Percentiles rank a stretch among this genome's conserved stretches.
phyloP scores from a whole-genome alignment of 2,329 filamentous ascomycete genomes.

The Diaporthe capsici region DNA sequence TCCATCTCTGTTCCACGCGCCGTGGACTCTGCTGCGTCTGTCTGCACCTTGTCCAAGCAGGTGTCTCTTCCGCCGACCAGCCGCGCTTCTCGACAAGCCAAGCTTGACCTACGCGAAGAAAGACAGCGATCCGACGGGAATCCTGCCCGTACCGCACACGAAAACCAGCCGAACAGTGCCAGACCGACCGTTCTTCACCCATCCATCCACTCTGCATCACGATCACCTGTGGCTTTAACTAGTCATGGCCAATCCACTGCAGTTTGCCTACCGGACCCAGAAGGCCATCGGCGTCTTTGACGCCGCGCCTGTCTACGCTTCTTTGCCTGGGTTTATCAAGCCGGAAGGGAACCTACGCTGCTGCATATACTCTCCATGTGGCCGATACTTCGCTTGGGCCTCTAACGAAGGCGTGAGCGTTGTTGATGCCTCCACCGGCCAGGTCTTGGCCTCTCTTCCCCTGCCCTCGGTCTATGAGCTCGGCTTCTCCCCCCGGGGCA shows the following conservation, averaged over 20 bases:
- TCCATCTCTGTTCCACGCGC: neutral
- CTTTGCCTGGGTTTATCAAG: conserved; percentile 85
- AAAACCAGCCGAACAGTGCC: conserved; percentile 41
- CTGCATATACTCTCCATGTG: conserved; percentile 95
- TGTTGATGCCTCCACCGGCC: conserved; percentile 83
- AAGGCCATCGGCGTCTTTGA: conserved; percentile 97
- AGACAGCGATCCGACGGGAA: conserved; percentile 3
- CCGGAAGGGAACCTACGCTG: conserved; percentile 96
- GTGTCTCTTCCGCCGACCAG: conserved; percentile 3
- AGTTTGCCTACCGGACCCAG: conserved; percentile 97
- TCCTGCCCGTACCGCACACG: neutral
- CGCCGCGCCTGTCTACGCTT: conserved; percentile 87
- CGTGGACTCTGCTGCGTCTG: neutral
- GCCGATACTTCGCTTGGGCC: conserved; percentile 96
- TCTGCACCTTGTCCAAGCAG: neutral
- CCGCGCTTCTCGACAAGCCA: conserved; percentile 18
- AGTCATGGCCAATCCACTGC: conserved; percentile 94
- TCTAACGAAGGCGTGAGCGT: conserved; percentile 89
- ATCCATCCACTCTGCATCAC: conserved; percentile 46
- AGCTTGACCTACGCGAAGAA: conserved; percentile 24
- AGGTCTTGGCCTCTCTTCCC: conserved; percentile 80
- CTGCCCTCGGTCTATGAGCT: conserved; percentile 92
- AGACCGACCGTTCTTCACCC: conserved; percentile 19
- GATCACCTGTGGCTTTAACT: conserved; percentile 83
- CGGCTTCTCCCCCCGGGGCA: conserved; percentile 92